phyloP scores from a whole-genome alignment of 352 stramenopile genomes.

The Globisporangium paroecandrum region DNA sequence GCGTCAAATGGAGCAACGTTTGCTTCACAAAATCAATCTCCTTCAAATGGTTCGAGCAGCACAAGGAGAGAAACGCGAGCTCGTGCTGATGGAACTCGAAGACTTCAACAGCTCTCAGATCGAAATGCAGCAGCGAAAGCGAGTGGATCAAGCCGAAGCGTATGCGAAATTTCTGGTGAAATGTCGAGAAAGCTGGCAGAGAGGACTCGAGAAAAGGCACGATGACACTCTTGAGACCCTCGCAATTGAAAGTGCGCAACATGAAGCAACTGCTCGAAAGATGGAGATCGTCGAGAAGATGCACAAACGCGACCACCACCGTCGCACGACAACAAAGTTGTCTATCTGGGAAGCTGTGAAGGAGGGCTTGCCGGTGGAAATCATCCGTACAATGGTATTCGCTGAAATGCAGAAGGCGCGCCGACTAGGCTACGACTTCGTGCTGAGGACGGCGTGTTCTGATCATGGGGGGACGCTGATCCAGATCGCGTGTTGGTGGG shows the following conservation, averaged over 20 bases:
- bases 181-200: conserved; percentile 41
- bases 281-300: conserved; percentile 19
- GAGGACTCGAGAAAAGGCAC: conserved; percentile 32
- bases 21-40: conserved; percentile 35
- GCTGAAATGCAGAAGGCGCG: conserved; percentile 63
- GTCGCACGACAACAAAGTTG: conserved; percentile 34
- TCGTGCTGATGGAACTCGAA: conserved; percentile 33
- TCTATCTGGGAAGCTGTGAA: conserved; percentile 70
- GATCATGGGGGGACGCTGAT: conserved; percentile 57
- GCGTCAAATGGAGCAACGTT: conserved; percentile 25
- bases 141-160: conserved; percentile 19
- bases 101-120: conserved; percentile 30
- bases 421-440: conserved; percentile 55
- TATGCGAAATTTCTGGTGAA: conserved; percentile 27
- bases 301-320: conserved; percentile 21
- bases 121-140: conserved; percentile 16
- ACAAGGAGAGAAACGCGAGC: conserved; percentile 32
- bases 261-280: conserved; percentile 11
- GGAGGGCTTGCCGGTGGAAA: conserved; percentile 44
- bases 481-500: conserved; percentile 71
- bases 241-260: conserved; percentile 12
- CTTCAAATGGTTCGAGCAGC: conserved; percentile 29
- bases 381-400: conserved; percentile 48
- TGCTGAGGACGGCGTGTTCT: conserved; percentile 41
- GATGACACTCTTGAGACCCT: conserved; percentile 21